phyloP scores from a whole-genome alignment of 1,139 yeast genomes.

The Pichia sp. region DNA sequence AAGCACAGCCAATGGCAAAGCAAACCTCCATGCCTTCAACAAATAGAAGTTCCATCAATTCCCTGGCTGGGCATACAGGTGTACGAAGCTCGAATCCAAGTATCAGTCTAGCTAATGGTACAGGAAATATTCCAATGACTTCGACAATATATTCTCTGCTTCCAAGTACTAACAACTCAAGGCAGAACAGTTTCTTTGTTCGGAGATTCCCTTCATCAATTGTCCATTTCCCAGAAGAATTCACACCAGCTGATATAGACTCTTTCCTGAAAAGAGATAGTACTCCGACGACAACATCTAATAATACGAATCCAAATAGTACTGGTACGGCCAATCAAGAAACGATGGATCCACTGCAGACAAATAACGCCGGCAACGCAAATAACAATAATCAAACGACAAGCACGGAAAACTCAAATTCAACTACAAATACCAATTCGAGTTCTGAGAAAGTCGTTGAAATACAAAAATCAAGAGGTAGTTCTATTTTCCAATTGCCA shows the following conservation, averaged over 20 bases:
- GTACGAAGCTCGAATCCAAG: not conserved
- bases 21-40: conserved; percentile 2
- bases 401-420: no score
- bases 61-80: not conserved
- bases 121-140: not conserved
- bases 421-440: not conserved
- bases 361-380: no score
- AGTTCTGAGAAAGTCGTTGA: not conserved
- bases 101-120: not conserved
- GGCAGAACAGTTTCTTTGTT: conserved; percentile 28
- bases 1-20: not conserved
- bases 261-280: conserved; percentile 43
- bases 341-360: conserved; percentile 14
- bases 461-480: conserved; percentile 1
- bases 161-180: conserved; percentile 16
- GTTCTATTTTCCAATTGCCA: conserved; percentile 11
- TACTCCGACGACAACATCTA: conserved; percentile 19
- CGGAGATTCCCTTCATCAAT: conserved; percentile 27
- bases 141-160: not conserved
- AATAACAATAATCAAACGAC: no score
- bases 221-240: conserved; percentile 28
- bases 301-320: not conserved
- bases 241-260: conserved; percentile 42
- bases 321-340: not conserved
- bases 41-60: conserved; percentile 1